Evolutionary conservation across 1,284 basidiomycete species (phyloP).

Genomic region (Takashimella tepidaria): DNA sequence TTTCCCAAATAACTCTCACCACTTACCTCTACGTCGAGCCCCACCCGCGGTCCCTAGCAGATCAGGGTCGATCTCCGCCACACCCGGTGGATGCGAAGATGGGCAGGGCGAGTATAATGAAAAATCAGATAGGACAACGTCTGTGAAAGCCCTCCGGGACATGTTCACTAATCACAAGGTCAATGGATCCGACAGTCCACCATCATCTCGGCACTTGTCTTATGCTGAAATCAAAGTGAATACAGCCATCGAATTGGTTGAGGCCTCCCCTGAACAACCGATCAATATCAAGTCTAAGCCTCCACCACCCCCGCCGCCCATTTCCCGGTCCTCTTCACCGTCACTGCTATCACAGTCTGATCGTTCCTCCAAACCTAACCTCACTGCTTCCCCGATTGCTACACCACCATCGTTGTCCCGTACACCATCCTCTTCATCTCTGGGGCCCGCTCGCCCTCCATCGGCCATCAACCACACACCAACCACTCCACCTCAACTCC

Average conservation of each 20-base stretch:
- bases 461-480: not conserved
- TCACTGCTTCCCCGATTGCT: not conserved
- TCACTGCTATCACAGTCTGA: not conserved
- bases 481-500: not conserved
- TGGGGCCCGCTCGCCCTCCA: not conserved
- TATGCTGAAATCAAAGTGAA: not conserved
- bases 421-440: not conserved
- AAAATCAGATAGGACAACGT: not conserved
- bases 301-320: slow-evolving; percentile 4
- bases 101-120: not conserved
- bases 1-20: not conserved
- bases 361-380: not conserved
- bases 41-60: not conserved
- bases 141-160: not conserved
- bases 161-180: not conserved
- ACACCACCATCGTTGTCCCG: not conserved
- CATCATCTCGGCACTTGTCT: not conserved
- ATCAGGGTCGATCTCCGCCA: not conserved
- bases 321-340: not conserved
- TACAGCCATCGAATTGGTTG: not conserved
- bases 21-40: not conserved
- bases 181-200: not conserved
- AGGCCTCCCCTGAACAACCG: not conserved
- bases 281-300: not conserved
- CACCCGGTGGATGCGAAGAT: not conserved